phyloP scores from a whole-genome alignment of 2,329 filamentous ascomycete species.

The Chrysosphaeria jannelii region DNA sequence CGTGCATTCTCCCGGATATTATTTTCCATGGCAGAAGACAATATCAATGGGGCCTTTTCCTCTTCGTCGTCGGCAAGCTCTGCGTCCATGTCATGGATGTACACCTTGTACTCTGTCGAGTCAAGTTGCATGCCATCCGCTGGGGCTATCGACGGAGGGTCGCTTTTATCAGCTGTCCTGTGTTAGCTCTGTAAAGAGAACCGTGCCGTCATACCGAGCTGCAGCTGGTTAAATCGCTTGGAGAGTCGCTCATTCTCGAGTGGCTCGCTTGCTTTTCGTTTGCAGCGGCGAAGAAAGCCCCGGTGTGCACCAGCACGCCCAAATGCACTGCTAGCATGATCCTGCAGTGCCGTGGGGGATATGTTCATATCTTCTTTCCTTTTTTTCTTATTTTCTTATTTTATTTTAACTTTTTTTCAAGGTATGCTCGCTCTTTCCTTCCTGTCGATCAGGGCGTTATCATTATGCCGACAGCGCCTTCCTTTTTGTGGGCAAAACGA shows the following conservation, averaged over 20 bases:
- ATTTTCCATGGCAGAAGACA: too few species aligned
- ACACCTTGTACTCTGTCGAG: slow-evolving; percentile 61
- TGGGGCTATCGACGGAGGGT: background rate
- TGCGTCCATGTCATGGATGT: slow-evolving; percentile 70
- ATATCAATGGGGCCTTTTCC: slow-evolving; percentile 52
- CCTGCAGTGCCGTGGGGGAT: too few species aligned
- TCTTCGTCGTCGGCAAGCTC: slow-evolving; percentile 37
- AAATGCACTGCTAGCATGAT: too few species aligned
- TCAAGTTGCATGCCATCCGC: slow-evolving; percentile 57
- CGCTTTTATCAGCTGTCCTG: background rate
- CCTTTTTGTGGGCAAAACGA: too few species aligned
- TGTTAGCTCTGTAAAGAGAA: background rate
- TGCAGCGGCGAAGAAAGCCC: slow-evolving; percentile 10
- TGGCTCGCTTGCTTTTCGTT: slow-evolving; percentile 26
- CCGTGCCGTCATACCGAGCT: slow-evolving; percentile 30
- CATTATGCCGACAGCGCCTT: too few species aligned
- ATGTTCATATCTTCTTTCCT: too few species aligned
- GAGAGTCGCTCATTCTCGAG: slow-evolving; percentile 40
- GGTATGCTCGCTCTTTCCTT: too few species aligned
- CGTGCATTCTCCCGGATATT: too few species aligned
- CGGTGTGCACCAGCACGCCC: too few species aligned
- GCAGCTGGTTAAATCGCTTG: slow-evolving; percentile 57
- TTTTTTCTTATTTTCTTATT: too few species aligned
- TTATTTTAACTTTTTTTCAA: too few species aligned
- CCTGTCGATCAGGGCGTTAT: too few species aligned